Percentiles rank a stretch among this genome's conserved stretches.
Evolutionary conservation across 495 filamentous ascomycete genomes (phyloP).

Genomic region (Cercophora sp.): DNA sequence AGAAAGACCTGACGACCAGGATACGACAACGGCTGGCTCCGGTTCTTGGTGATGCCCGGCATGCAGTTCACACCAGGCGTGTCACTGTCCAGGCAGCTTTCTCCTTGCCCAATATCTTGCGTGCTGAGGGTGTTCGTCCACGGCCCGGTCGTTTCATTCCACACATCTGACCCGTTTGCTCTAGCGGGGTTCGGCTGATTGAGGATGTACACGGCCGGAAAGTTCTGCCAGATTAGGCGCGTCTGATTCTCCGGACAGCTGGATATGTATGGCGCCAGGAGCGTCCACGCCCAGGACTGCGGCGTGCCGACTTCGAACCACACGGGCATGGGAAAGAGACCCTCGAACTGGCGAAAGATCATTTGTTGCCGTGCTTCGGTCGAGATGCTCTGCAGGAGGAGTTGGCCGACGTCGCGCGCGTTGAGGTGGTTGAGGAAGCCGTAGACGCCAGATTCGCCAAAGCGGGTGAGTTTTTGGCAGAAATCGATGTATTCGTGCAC

Average conservation of each 20-base stretch:
- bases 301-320: constrained; percentile 82
- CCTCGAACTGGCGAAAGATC: constrained; percentile 82
- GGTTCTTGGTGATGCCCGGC: constrained; percentile 63
- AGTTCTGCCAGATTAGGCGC: constrained; percentile 83
- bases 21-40: constrained; percentile 64
- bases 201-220: constrained; percentile 66
- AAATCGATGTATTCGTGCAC: constrained; percentile 82
- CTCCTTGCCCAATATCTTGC: constrained; percentile 31
- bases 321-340: constrained; percentile 78
- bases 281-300: constrained; percentile 84
- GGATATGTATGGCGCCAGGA: constrained; percentile 79
- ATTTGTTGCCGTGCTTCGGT: constrained; percentile 86
- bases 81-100: constrained; percentile 50
- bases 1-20: constrained; percentile 70
- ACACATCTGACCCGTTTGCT: constrained; percentile 50
- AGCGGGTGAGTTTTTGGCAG: constrained; percentile 79
- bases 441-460: constrained; percentile 77
- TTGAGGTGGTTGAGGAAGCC: constrained; percentile 81
- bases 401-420: constrained; percentile 65
- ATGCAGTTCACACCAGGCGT: constrained; percentile 52
- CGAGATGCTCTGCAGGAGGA: constrained; percentile 73
- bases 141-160: constrained; percentile 53
- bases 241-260: constrained; percentile 72
- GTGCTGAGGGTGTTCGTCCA: constrained; percentile 40
- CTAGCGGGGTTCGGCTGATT: constrained; percentile 74